These are phyloP conservation scores for Pythium dissotocum DNA, from an alignment of 352 stramenopile species.

Conservation along the genomic window DNA sequence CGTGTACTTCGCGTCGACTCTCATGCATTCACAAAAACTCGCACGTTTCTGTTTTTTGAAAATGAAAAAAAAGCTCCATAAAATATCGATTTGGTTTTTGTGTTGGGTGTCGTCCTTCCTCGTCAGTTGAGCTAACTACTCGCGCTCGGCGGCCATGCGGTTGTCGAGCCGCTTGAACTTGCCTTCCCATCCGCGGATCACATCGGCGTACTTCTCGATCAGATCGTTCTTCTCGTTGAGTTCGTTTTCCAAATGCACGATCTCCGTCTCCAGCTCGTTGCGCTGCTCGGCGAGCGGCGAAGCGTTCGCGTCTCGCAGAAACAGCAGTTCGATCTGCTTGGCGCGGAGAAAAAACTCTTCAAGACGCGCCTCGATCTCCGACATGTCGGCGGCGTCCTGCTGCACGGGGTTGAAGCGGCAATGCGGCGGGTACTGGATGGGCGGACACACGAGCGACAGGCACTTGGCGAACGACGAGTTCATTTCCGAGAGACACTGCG, in stretches of 20 bases:
- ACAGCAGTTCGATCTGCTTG: constrained; percentile 81
- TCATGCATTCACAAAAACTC: constrained; percentile 5
- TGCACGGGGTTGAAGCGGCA: constrained; percentile 85
- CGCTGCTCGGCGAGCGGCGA: constrained; percentile 24
- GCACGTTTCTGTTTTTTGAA: too few species aligned
- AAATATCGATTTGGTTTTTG: neutral
- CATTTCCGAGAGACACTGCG: constrained; percentile 61
- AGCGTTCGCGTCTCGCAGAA: constrained; percentile 44
- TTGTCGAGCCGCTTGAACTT: constrained; percentile 83
- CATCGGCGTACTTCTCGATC: constrained; percentile 83
- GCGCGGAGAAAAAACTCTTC: constrained; percentile 81
- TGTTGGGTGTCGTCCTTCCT: neutral
- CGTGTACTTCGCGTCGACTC: constrained; percentile 9
- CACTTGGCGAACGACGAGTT: constrained; percentile 75
- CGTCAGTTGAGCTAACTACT: constrained; percentile 23
- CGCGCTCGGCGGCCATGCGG: constrained; percentile 59
- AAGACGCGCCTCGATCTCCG: constrained; percentile 66
- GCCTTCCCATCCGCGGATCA: constrained; percentile 81
- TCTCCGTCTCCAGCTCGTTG: constrained; percentile 73
- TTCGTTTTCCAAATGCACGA: constrained; percentile 72
- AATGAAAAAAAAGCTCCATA: neutral
- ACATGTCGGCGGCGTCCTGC: constrained; percentile 72
- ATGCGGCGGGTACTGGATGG: constrained; percentile 83
- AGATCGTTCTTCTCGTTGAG: constrained; percentile 83
- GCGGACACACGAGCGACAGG: constrained; percentile 71